Evolutionary conservation across 192 early-diverging fungal genomes (phyloP), one percentile per base, ranked within the genome.

Genomic region (Entomortierella beljakovae): DNA sequence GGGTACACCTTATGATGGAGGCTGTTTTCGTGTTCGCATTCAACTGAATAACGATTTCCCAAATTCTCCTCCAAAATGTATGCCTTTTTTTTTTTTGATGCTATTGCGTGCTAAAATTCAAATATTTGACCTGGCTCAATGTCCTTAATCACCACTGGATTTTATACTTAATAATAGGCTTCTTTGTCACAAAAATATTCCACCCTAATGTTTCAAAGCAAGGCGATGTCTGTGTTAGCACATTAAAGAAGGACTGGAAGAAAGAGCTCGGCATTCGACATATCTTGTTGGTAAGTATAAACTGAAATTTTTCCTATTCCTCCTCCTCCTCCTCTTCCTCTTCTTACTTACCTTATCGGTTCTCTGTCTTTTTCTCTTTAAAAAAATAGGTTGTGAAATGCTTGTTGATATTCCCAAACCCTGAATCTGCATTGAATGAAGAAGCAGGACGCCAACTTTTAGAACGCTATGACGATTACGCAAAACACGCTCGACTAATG

Each of bases 221-320:
- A 26, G 97, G 97, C 25, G 96, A 98, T 68, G 94, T 99, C 68
- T 99, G 97, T 80, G 96, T 99, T 49, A 96, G 91, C 73, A 96
- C 96, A 13, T 86, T 99, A 29, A 99, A 99, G 66, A 96, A 94
- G 75, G 97, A 99, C 80, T 99, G 97, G 97, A 95, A 95, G 56
- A 87, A 88, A 38, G 91, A 94, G 50, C 85, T 94, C 10, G 93
- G 94, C 0, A 88, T 99, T 18, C 83, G 80, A 28, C 92, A 97
- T 80, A 88, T 99, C 38, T 83, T 99, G 51, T 80, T 98, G 81
- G 94, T 94, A 84, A 80, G 64, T 57, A 46, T 35, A 13, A 4
- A 11, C 25, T 7, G 22, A 34, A 23, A 46, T 22, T 42, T 64
- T 11, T 57, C 46, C 28, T 18, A 49, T 37, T 32, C 49, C 23